Percentiles rank a stretch among this genome's conserved stretches.
Conservation (phyloP, 139 green algal genomes). For the Zygnema circumcarinatum region DNA sequence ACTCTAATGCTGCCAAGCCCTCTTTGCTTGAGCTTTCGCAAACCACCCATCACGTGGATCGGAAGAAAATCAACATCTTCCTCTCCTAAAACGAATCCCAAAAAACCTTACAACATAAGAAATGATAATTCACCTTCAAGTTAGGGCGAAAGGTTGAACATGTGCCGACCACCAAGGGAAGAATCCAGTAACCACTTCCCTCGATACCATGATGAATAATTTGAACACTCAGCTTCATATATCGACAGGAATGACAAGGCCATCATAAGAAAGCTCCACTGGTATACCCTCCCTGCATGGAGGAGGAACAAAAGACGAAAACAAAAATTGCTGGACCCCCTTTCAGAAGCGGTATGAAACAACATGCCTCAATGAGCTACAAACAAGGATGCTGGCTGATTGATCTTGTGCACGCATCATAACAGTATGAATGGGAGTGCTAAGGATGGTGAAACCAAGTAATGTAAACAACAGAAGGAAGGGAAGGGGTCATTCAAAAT, state of each 20-base stretch:
- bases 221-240: conserved; percentile 8
- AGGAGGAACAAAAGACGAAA: not conserved
- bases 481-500: not conserved
- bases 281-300: conserved; percentile 36
- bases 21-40: too few relatives aligned
- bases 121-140: too few relatives aligned
- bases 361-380: not conserved
- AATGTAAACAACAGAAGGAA: not conserved
- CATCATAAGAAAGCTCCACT: conserved; percentile 49
- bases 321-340: not conserved
- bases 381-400: not conserved
- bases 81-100: too few relatives aligned
- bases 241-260: conserved; percentile 33
- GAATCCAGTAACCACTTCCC: too few relatives aligned
- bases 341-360: not conserved
- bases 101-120: too few relatives aligned
- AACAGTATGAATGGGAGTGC: not conserved
- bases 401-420: too few relatives aligned
- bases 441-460: not conserved
- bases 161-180: too few relatives aligned
- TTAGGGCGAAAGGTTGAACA: too few relatives aligned
- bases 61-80: too few relatives aligned
- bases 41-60: too few relatives aligned
- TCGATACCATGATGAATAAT: not conserved
- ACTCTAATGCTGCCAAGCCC: too few relatives aligned